phyloP scores from a whole-genome alignment of 1,284 basidiomycete species.

The Austroboletus niveus region DNA sequence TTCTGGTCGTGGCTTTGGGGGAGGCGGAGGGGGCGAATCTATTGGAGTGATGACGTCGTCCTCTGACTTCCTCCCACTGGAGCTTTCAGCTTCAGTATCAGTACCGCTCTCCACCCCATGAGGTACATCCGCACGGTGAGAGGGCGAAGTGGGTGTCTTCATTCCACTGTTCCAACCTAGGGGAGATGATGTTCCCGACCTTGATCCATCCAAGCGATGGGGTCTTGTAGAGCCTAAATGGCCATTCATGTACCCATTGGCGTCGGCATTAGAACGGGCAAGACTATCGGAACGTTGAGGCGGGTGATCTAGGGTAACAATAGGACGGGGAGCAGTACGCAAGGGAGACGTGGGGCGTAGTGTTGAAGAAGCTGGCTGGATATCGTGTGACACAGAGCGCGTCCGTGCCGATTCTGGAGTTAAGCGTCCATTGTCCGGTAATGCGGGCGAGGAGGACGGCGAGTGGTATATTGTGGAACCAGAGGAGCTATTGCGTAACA shows the following conservation, averaged over 20 bases:
- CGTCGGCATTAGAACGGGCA: constrained; percentile 4
- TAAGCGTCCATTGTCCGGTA: constrained; percentile 19
- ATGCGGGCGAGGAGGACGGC: constrained; percentile 28
- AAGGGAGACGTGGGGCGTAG: constrained; percentile 18
- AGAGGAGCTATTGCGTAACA: constrained; percentile 29
- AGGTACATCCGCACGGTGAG: constrained; percentile 64
- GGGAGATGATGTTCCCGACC: constrained; percentile 20
- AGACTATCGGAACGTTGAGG: constrained; percentile 30
- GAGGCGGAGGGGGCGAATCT: constrained; percentile 44
- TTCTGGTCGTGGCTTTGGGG: constrained; percentile 43
- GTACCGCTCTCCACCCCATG: constrained; percentile 70
- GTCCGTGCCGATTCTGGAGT: constrained; percentile 19
- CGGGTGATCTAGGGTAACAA: constrained; percentile 23
- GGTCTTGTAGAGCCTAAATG: constrained; percentile 10
- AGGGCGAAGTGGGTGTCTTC: constrained; percentile 53
- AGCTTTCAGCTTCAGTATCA: constrained; percentile 60
- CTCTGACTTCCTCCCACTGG: constrained; percentile 36
- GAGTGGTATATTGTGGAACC: constrained; percentile 32
- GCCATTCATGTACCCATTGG: constrained; percentile 4
- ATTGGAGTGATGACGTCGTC: constrained; percentile 26
- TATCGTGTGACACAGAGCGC: constrained; percentile 28
- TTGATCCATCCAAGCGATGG: constrained; percentile 19
- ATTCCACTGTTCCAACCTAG: constrained; percentile 24
- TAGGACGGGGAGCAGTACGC: constrained; percentile 19
- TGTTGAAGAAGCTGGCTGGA: background rate